These are phyloP conservation scores for Ceratobasidium papillatum DNA, from an alignment of 1,284 basidiomycete species.

Conservation along the genomic window DNA sequence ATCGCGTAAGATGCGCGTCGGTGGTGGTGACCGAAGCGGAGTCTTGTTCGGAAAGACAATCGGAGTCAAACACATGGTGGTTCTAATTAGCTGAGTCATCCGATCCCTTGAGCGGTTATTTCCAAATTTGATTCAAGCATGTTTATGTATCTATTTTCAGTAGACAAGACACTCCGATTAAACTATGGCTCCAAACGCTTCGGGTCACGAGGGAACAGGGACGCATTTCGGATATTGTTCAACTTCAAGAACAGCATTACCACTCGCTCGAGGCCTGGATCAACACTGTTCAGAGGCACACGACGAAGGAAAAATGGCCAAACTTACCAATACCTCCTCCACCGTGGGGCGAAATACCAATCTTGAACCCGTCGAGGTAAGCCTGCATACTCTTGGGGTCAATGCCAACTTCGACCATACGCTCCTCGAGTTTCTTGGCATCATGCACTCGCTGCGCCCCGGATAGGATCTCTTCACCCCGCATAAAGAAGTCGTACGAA, in stretches of 20 bases:
- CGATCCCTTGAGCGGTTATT: slow-evolving; percentile 6
- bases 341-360: slow-evolving; percentile 91
- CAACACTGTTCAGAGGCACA: neutral
- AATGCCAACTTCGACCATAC: slow-evolving; percentile 78
- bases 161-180: neutral
- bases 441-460: slow-evolving; percentile 98
- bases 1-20: neutral
- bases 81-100: slow-evolving; percentile 39
- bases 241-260: slow-evolving; percentile 95
- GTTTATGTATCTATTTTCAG: neutral
- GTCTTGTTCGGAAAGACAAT: slow-evolving; percentile 2
- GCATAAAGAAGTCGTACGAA: slow-evolving; percentile 99
- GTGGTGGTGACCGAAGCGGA: slow-evolving; percentile 10
- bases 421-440: slow-evolving; percentile 78
- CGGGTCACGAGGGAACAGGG: slow-evolving; percentile 95
- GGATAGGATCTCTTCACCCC: slow-evolving; percentile 97
- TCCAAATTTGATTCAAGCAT: neutral
- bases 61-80: slow-evolving; percentile 15
- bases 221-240: slow-evolving; percentile 93
- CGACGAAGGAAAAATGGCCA: neutral
- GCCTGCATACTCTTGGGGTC: slow-evolving; percentile 87
- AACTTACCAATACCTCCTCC: slow-evolving; percentile 74
- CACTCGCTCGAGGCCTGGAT: slow-evolving; percentile 85
- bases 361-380: slow-evolving; percentile 93
- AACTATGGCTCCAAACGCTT: slow-evolving; percentile 56